phyloP scores from a whole-genome alignment of 1,139 yeast genomes.

The Hemisphaericaspora subhashii region DNA sequence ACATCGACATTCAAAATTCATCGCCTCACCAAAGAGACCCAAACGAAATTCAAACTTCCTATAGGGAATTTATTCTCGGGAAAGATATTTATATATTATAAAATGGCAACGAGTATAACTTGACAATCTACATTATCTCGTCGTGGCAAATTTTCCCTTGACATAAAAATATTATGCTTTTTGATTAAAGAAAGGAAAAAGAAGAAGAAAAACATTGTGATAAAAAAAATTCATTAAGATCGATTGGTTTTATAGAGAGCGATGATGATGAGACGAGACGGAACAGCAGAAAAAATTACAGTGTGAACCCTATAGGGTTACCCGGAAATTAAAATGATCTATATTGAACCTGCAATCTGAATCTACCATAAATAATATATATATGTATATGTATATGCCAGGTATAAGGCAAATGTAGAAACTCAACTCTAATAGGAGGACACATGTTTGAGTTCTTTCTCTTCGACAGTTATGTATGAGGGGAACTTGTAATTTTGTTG shows the following conservation, averaged over 20 bases:
- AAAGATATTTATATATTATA: slow-evolving; percentile 26
- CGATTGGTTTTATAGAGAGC: slow-evolving; percentile 1
- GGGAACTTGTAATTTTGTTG: no score
- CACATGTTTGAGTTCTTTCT: no score
- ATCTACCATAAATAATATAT: no score
- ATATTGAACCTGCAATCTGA: not conserved
- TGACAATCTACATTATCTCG: slow-evolving; percentile 61
- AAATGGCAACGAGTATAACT: slow-evolving; percentile 70
- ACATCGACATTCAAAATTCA: slow-evolving; percentile 61
- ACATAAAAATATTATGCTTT: slow-evolving; percentile 38
- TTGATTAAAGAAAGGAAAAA: slow-evolving; percentile 47
- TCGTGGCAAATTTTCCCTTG: slow-evolving; percentile 70
- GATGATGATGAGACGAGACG: slow-evolving; percentile 8
- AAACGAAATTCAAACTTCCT: slow-evolving; percentile 60
- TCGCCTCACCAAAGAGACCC: slow-evolving; percentile 51
- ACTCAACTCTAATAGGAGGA: no score
- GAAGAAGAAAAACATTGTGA: slow-evolving; percentile 7
- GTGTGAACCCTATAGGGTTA: no score
- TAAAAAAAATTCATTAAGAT: no score
- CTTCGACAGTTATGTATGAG: no score
- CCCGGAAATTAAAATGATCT: slow-evolving; percentile 2
- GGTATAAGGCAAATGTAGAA: no score
- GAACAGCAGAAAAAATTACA: no score
- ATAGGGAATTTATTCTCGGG: slow-evolving; percentile 55
- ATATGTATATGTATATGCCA: no score